Conservation (phyloP, 164 flowering plant species). For the Brasenia schreberi region DNA sequence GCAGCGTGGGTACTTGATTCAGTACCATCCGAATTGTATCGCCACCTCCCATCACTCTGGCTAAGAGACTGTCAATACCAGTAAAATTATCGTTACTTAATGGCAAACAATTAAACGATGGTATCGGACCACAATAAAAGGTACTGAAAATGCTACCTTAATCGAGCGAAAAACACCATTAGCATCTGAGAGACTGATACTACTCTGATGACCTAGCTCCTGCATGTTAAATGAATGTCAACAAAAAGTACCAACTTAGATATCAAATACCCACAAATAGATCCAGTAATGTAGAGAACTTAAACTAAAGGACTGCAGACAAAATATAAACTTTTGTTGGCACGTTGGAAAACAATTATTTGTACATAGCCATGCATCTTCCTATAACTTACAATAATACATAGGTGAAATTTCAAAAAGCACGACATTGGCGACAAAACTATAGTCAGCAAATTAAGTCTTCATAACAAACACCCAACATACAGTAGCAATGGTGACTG, state of each 20-base stretch:
- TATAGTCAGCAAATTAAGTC: too few species aligned
- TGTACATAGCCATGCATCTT: too few species aligned
- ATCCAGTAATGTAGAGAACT: not conserved
- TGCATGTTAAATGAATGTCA: slow-evolving; percentile 14
- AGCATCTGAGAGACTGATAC: slow-evolving; percentile 52
- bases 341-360: too few species aligned
- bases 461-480: too few species aligned
- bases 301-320: too few species aligned
- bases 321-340: too few species aligned
- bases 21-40: slow-evolving; percentile 57
- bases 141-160: slow-evolving; percentile 36
- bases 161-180: slow-evolving; percentile 67
- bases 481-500: too few species aligned
- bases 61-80: slow-evolving; percentile 56
- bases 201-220: slow-evolving; percentile 38
- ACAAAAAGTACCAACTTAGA: not conserved
- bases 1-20: slow-evolving; percentile 86
- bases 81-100: not conserved
- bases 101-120: not conserved
- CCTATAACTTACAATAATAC: too few species aligned
- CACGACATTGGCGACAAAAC: too few species aligned
- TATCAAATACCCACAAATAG: not conserved
- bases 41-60: slow-evolving; percentile 99
- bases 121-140: not conserved
- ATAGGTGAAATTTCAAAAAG: too few species aligned